Conservation (phyloP, 208 protist species). For the Angomonas deanei region DNA sequence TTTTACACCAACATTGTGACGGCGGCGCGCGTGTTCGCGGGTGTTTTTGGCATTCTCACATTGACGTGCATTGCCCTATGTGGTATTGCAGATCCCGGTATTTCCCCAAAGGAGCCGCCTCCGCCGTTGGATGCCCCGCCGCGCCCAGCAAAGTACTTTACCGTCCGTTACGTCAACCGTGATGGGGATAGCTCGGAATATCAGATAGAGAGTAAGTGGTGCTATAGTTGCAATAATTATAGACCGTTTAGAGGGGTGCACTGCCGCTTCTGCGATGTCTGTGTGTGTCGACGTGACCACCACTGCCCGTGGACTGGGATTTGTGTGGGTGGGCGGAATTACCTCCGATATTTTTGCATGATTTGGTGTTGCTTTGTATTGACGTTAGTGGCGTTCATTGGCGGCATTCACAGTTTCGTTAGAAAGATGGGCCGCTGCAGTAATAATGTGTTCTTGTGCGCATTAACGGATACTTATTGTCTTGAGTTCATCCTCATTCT, state of each 20-base stretch:
- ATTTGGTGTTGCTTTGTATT: conserved; percentile 49
- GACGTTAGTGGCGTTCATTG: conserved; percentile 34
- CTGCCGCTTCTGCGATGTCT: conserved; percentile 86
- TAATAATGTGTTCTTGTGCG: conserved; percentile 3
- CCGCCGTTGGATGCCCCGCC: conserved; percentile 24
- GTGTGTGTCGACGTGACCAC: conserved; percentile 84
- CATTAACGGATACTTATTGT: conserved; percentile 53
- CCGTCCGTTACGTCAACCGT: conserved; percentile 20
- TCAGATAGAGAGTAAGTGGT: conserved; percentile 65
- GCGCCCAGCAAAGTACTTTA: conserved; percentile 29
- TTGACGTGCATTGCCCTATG: conserved; percentile 30
- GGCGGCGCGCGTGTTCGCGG: conserved; percentile 35
- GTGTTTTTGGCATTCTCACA: conserved; percentile 17
- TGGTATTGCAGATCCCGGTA: conserved; percentile 51
- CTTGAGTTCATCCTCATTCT: conserved; percentile 66
- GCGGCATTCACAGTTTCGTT: conserved; percentile 43
- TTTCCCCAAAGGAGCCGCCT: conserved; percentile 29
- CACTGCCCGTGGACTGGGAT: conserved; percentile 91
- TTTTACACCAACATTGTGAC: conserved; percentile 28
- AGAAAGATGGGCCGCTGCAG: conserved; percentile 7
- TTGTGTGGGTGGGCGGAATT: conserved; percentile 86
- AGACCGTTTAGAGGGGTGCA: conserved; percentile 75
- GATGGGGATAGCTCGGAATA: conserved; percentile 17
- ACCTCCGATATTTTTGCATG: conserved; percentile 64
- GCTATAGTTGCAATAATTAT: conserved; percentile 78